Evolutionary conservation across 2,329 filamentous ascomycete genomes (phyloP), one percentile per base, ranked within the genome.

Genomic region (Nigrospora osmanthi): DNA sequence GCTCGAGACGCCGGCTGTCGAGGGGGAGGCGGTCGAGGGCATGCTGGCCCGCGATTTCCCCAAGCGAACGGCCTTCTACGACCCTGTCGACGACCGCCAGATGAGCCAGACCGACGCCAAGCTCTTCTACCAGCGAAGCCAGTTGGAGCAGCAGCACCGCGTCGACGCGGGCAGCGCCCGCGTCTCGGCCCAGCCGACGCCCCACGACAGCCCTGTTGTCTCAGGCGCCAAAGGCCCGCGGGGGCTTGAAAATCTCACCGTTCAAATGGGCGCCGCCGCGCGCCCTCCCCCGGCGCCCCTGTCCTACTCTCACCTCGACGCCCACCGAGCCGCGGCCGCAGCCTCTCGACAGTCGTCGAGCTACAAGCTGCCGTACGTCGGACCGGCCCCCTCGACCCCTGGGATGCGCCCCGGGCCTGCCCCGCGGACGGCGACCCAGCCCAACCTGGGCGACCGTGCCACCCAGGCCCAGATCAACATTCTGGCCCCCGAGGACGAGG

Each of bases 31-130:
- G 38, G 23, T 28, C 23, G 74, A 78, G 30, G 79, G 78, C 44
- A 78, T 83, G 72, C 69, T 84, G 11, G 69, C 71, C 17, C 71
- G 80, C 49, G 80, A 84, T 58, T 60, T 79, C 43, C 79, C 78
- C 32, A 75, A 75, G 49, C 84, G 83, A 61, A 95, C 89, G 10
- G 87, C 90, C 16, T 94, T 89, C 61, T 96, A 95, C 68, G 90
- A 96, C 65, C 89, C 91, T 58, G 85, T 91, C 43, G 87, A 88
- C 43, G 93, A 98, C 66, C 94, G 93, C 58, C 87, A 91, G 59
- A 86, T 95, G 81, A 94, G 85, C 58, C 89, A 95, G 64, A 84
- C 87, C 23, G 93, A 98, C 62, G 88, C 91, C 48, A 97, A 95
- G 66, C 77, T 96, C 50, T 95, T 97, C 69, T 98, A 95, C 64